A percentile compares a stretch with the other conserved stretches of the same genome.
Evolutionary conservation across 371 early-diverging fungal species (phyloP).

Genomic region (Zancudomyces culisetae): DNA sequence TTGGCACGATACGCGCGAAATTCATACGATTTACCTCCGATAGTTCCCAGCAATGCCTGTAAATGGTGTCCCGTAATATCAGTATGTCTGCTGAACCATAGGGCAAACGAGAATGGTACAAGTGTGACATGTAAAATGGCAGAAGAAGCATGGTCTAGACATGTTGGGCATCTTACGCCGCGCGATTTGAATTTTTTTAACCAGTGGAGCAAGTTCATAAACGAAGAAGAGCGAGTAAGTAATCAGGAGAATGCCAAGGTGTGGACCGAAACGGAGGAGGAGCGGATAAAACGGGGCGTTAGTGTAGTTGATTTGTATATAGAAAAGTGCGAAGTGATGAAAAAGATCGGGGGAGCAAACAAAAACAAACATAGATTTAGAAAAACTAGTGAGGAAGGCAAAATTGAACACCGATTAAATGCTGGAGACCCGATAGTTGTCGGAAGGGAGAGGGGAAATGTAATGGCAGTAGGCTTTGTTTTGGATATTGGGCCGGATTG

Average conservation of each 20-base stretch:
- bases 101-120: slow-evolving; percentile 43
- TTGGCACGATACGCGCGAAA: slow-evolving; percentile 33
- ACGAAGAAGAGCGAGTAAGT: slow-evolving; percentile 58
- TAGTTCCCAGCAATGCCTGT: slow-evolving; percentile 26
- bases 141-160: slow-evolving; percentile 7
- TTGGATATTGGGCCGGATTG: slow-evolving; percentile 22
- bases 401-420: slow-evolving; percentile 24
- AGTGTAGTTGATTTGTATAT: slow-evolving; percentile 8
- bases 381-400: slow-evolving; percentile 10
- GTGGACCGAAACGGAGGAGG: slow-evolving; percentile 44
- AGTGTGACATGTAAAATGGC: slow-evolving; percentile 29
- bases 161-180: slow-evolving; percentile 34
- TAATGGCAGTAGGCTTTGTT: slow-evolving; percentile 61
- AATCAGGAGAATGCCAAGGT: slow-evolving; percentile 48
- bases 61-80: slow-evolving; percentile 40
- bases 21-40: slow-evolving; percentile 9
- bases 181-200: slow-evolving; percentile 42
- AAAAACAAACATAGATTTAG: slow-evolving; percentile 7
- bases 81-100: slow-evolving; percentile 31
- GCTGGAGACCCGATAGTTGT: slow-evolving; percentile 71
- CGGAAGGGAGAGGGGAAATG: slow-evolving; percentile 50
- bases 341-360: slow-evolving; percentile 1
- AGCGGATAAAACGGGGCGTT: slow-evolving; percentile 30
- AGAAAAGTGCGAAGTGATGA: background rate
- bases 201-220: slow-evolving; percentile 59